Base-by-base conservation (phyloP, 306 rosid species). In the Arachis stenosperma region DNA sequence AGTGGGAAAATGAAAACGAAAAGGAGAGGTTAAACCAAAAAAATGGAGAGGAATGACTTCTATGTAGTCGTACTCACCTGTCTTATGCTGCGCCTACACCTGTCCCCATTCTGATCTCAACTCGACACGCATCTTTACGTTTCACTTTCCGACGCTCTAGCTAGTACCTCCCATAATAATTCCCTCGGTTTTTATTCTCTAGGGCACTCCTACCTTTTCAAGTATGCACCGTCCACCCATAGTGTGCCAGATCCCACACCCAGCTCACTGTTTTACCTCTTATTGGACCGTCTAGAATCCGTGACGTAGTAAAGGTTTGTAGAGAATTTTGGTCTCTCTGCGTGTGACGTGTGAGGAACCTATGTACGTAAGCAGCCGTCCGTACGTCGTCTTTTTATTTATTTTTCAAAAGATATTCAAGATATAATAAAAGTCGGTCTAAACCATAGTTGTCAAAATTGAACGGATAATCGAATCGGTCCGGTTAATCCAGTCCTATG, bases 61-160 rank as follows among this genome's bases (percentile, higher is more conserved):
- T 57, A 57, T 79, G 81, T 48, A 67, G 52, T 81, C 80, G 60
- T 48, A 76, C 75, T 74, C 83, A 67, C 74, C 65, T 39, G 58
- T 62, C 67, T 67, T 81, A 62, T 70, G 75, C 36, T 67, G 55
- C 41, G 77, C 71, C 79, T 71, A 63, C 83, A 76, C 78, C 79
- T 83, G 76, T 85, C 86, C 84, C 56, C 7, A 22, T 11, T 44
- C 41, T 33, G 48, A 64, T 80, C 75, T 54, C 6, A 22, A 68
- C 42, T 33, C 44, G 11, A 52, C 78, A 74, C 70, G 70, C 30
- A 47, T 12, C 78, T 63, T 39, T 63, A 11, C 40, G 2, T 8
- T 39, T 47, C 0, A 11, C 52, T 33, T 33, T 33, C 37, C 37
- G 37, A 33, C 52, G 5, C 53, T 11, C 53, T 44, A 44, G 10